Evolutionary conservation across 2,329 filamentous ascomycete species (phyloP).

Genomic region (Cladobotryum protrusum): DNA sequence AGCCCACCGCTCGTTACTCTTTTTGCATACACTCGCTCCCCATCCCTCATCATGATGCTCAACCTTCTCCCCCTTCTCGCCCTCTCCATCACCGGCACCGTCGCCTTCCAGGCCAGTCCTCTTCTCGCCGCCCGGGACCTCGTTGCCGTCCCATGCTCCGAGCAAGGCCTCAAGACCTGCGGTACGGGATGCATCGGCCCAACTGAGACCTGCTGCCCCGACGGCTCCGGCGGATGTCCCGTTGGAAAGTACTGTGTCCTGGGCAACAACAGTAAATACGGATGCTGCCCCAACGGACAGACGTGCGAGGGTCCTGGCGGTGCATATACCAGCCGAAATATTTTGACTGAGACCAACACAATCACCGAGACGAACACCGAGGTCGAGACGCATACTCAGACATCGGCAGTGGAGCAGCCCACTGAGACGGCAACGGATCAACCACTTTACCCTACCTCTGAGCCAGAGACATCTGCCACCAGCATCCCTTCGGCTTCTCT

Average conservation of each 20-base stretch:
- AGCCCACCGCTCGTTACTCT: too few species aligned
- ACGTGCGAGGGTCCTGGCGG: slow-evolving; percentile 22
- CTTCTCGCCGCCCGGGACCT: slow-evolving; percentile 18
- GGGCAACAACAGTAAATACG: slow-evolving; percentile 21
- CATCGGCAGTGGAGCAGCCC: background rate
- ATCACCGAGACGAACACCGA: too few species aligned
- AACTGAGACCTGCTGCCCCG: slow-evolving; percentile 26
- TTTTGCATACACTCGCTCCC: background rate
- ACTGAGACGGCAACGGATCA: background rate
- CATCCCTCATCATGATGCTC: slow-evolving; percentile 17
- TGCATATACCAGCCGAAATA: slow-evolving; percentile 11
- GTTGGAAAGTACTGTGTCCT: slow-evolving; percentile 18
- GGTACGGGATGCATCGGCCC: slow-evolving; percentile 24
- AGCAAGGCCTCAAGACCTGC: slow-evolving; percentile 20
- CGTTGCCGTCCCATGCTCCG: slow-evolving; percentile 18
- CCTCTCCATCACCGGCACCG: slow-evolving; percentile 15
- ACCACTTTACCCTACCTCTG: background rate
- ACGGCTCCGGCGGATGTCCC: slow-evolving; percentile 22
- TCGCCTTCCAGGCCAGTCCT: slow-evolving; percentile 15
- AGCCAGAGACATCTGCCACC: too few species aligned
- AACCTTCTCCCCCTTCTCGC: slow-evolving; percentile 18
- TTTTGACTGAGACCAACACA: background rate
- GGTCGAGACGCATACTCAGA: background rate
- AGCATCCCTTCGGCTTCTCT: too few species aligned
- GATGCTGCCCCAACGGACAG: slow-evolving; percentile 25